Evolutionary conservation across 179 eudicot genomes (phyloP), one percentile per base, ranked within the genome.

Genomic region (Silene coronaria): DNA sequence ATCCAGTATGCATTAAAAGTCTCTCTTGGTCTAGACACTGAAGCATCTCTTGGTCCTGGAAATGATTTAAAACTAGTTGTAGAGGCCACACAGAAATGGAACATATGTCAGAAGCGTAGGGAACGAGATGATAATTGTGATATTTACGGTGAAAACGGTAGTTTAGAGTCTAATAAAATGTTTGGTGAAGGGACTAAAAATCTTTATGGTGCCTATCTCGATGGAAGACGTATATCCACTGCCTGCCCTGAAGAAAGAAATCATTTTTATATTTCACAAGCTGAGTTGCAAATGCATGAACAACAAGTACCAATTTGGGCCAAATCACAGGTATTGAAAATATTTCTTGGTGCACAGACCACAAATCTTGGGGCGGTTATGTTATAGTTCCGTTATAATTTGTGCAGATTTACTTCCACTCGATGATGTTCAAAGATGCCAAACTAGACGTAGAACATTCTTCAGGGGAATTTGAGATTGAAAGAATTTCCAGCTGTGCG

Each of bases 31-130:
- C 55, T 68, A 74, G 90, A 89, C 69, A 34, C 83, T 55, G 71
- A 66, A 30, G 62, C 71, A 23, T 77, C 80, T 59, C 71, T 71
- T 61, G 72, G 74, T 71, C 69, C 78, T 32, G 91, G 87, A 21
- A 58, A 61, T 80, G 97, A 89, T 76, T 73, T 86, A 46, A 87
- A 85, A 80, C 78, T 91, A 70, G 30, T 79, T 11, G 87, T 92
- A 34, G 97, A 91, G 80, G 86, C 96, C 34, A 84, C 86, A 21
- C 89, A 84, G 82, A 92, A 89, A 76, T 92, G 97, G 97, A 88
- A 91, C 82, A 88, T 92, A 48, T 85, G 86, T 84, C 93, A 88
- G 74, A 92, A 89, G 77, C 88, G 82, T 23, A 84, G 90, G 81
- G 87, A 81, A 45, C 84, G 84, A 75, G 94, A 84, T 70, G 87